These are phyloP conservation scores for Trametes meyenii DNA, from an alignment of 768 basidiomycete genomes.

Conservation along the genomic window DNA sequence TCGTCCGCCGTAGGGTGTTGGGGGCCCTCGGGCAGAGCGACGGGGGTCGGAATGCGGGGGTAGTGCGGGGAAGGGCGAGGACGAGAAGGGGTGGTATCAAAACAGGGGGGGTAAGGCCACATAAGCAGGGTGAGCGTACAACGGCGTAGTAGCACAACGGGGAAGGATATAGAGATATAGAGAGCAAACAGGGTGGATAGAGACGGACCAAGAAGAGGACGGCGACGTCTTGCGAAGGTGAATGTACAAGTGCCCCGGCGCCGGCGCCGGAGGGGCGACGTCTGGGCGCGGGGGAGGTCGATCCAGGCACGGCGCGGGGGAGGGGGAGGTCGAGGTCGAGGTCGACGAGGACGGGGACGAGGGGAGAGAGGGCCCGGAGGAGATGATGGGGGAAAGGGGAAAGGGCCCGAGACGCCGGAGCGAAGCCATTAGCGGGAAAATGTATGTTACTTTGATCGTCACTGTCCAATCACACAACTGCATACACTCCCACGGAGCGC, in stretches of 20 bases:
- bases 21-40: background rate
- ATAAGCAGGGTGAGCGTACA: constrained; percentile 8
- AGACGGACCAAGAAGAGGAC: constrained; percentile 13
- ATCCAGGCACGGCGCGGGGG: background rate
- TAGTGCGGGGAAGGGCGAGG: background rate
- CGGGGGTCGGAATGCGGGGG: background rate
- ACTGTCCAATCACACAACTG: constrained; percentile 18
- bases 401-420: constrained; percentile 2
- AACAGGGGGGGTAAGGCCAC: constrained; percentile 7
- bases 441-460: constrained; percentile 19
- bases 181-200: background rate
- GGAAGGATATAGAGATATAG: constrained; percentile 8
- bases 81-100: constrained; percentile 14
- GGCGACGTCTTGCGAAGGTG: constrained; percentile 4
- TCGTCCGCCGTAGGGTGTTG: background rate
- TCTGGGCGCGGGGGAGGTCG: background rate
- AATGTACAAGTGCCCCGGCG: constrained; percentile 12
- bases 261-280: constrained; percentile 1
- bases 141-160: constrained; percentile 16
- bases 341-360: background rate
- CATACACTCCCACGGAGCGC: background rate
- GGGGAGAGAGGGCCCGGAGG: too few relatives aligned
- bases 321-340: background rate
- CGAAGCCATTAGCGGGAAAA: constrained; percentile 19
- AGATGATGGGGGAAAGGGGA: background rate